Conservation (phyloP, 164 flowering plant genomes). For the Dillenia turbinata region DNA sequence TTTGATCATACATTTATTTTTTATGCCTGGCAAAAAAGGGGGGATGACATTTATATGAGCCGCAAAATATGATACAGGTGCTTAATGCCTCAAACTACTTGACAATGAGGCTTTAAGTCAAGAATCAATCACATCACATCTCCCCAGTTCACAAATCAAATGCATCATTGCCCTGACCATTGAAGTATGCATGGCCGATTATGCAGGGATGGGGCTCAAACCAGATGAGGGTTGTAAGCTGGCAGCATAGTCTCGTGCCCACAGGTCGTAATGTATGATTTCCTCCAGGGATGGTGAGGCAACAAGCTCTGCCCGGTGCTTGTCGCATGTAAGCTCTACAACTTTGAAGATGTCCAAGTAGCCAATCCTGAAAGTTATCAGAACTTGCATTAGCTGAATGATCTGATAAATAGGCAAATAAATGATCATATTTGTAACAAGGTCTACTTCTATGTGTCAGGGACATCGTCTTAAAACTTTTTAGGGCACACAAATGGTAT, state of each 20-base stretch:
- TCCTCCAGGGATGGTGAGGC: constrained; percentile 84
- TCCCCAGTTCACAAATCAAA: background rate
- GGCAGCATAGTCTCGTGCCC: constrained; percentile 90
- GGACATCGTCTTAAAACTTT: too few relatives aligned
- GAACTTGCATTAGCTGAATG: constrained; percentile 6
- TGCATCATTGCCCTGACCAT: background rate
- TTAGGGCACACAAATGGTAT: too few relatives aligned
- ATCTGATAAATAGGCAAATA: constrained; percentile 2
- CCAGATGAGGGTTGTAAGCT: constrained; percentile 38
- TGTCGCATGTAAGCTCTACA: constrained; percentile 86
- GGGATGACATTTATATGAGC: background rate
- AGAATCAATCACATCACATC: too few relatives aligned
- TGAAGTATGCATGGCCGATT: background rate
- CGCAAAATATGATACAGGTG: background rate
- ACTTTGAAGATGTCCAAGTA: constrained; percentile 90
- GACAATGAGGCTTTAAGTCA: too few relatives aligned
- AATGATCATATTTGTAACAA: background rate
- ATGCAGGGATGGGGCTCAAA: constrained; percentile 58
- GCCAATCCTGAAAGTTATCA: constrained; percentile 55
- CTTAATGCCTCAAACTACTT: background rate
- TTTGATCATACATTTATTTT: too few relatives aligned
- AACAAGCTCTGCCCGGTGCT: constrained; percentile 70
- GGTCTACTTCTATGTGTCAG: background rate
- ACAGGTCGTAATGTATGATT: constrained; percentile 84
- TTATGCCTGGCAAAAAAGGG: background rate